These are phyloP conservation scores for Fraxinus xanthoxyloides DNA, from an alignment of 305 asterid genomes.

Conservation along the genomic window DNA sequence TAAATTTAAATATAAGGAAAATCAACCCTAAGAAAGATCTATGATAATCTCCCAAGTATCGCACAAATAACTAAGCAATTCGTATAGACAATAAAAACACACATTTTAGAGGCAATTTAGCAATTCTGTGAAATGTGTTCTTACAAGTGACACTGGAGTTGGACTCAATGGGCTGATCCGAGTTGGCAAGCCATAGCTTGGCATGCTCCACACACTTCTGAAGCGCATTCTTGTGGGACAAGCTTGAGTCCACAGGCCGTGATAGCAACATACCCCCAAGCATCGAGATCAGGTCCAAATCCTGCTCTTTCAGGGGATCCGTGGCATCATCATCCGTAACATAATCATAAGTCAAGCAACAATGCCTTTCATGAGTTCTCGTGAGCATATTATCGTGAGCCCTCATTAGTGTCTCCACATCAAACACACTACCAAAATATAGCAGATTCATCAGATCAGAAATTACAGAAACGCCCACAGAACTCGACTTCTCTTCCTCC, in stretches of 20 bases:
- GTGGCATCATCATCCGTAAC: constrained; percentile 82
- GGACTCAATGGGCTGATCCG: constrained; percentile 55
- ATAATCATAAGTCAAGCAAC: constrained; percentile 83
- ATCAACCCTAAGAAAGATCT: background rate
- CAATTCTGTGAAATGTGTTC: constrained; percentile 10
- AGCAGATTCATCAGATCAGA: constrained; percentile 64
- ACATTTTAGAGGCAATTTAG: background rate
- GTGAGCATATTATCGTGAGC: constrained; percentile 61
- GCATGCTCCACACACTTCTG: constrained; percentile 75
- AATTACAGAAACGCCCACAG: constrained; percentile 28
- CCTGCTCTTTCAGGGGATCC: constrained; percentile 65
- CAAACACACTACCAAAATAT: constrained; percentile 77
- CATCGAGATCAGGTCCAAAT: constrained; percentile 79
- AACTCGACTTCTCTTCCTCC: constrained; percentile 11
- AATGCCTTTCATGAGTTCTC: constrained; percentile 85
- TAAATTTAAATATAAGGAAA: background rate
- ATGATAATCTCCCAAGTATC: background rate
- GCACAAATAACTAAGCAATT: background rate
- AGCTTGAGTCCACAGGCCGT: constrained; percentile 67
- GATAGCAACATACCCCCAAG: constrained; percentile 61
- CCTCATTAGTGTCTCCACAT: constrained; percentile 51
- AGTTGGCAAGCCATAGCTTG: constrained; percentile 65
- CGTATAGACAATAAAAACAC: background rate
- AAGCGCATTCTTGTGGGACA: constrained; percentile 76
- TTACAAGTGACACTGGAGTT: constrained; percentile 63